Base-by-base conservation (phyloP, 148 eudicot species). In the Linanthus parryae region DNA sequence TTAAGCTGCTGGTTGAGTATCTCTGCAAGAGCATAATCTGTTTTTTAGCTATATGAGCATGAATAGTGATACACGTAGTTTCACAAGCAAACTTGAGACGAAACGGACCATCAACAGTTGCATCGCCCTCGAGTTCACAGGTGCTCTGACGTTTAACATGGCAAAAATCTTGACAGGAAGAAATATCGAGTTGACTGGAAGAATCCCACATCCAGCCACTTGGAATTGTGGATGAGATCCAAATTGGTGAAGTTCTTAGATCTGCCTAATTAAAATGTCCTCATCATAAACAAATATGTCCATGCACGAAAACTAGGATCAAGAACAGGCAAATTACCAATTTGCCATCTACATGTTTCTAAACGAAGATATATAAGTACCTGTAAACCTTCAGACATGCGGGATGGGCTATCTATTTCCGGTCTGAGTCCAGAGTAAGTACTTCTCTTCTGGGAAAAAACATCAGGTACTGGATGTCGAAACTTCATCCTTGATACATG, bases 111-210 rank as follows among this genome's bases (percentile, higher is more conserved):
- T 84, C 88, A 24, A 79, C 78, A 50, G 62, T 50, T 52, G 92
- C 68, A 68, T 94, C 96, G 24, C 83, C 95, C 71, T 94, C 99
- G 56, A 94, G 91, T 70, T 82, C 83, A 70, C 84, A 78, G 28
- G 69, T 74, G 65, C 99, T 84, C 56, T 82, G 96, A 52, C 88
- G 88, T 49, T 63, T 75, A 48, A 76, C 53, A 45, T 54, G 21
- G 33, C 44, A 48, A 59, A 27, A 35, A 24, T 59, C 69, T 29
- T 51, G 49, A 67, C 43, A 57, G 54, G 56, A 50, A 48, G 84
- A 59, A 66, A 76, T 56, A 68, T 69, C 71, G 48, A 45, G 61
- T 39, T 80, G 69, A 56, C 61, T 34, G 45, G 78, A 44, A 57
- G 8, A 62, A 53, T 61, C 80, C 96, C 96, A 84, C 48, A 71